phyloP scores from a whole-genome alignment of 2,329 filamentous ascomycete species.

The Arthroderma uncinatum region DNA sequence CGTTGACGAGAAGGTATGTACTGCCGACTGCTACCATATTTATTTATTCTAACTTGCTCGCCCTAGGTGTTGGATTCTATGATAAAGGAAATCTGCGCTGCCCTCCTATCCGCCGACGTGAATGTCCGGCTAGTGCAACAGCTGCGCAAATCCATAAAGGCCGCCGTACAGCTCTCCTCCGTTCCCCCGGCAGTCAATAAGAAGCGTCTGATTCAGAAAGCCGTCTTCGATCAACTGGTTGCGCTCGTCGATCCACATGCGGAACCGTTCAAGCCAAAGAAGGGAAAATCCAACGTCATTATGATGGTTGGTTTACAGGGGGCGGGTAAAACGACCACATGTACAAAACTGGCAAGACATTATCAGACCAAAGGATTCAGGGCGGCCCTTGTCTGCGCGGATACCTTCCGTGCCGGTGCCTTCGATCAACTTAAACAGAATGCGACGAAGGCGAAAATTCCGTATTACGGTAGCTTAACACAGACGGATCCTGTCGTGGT shows the following conservation, averaged over 20 bases:
- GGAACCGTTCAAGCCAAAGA: constrained; percentile 93
- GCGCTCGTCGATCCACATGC: constrained; percentile 90
- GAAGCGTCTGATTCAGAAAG: constrained; percentile 94
- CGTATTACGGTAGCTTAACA: constrained; percentile 92
- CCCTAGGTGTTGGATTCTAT: constrained; percentile 83
- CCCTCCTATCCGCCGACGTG: constrained; percentile 91
- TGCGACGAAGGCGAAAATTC: constrained; percentile 96
- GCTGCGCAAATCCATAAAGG: constrained; percentile 85
- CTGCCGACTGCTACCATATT: background rate
- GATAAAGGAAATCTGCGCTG: constrained; percentile 96
- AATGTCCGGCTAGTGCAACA: constrained; percentile 87
- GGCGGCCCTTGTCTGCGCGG: constrained; percentile 86
- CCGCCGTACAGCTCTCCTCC: constrained; percentile 87
- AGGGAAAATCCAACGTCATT: constrained; percentile 90
- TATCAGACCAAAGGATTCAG: constrained; percentile 91
- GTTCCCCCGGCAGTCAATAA: constrained; percentile 88
- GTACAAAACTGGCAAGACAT: constrained; percentile 90
- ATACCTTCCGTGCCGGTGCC: constrained; percentile 95
- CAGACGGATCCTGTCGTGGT: constrained; percentile 93
- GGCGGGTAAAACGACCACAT: constrained; percentile 95
- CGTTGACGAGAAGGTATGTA: constrained; percentile 78
- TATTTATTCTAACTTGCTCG: constrained; percentile 12
- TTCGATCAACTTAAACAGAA: constrained; percentile 99
- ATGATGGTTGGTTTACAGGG: constrained; percentile 99
- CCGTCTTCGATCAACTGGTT: constrained; percentile 94